Percentiles rank a stretch among this genome's conserved stretches.
Evolutionary conservation across 768 basidiomycete genomes (phyloP).

Genomic region (Pleurotus cornucopiae): DNA sequence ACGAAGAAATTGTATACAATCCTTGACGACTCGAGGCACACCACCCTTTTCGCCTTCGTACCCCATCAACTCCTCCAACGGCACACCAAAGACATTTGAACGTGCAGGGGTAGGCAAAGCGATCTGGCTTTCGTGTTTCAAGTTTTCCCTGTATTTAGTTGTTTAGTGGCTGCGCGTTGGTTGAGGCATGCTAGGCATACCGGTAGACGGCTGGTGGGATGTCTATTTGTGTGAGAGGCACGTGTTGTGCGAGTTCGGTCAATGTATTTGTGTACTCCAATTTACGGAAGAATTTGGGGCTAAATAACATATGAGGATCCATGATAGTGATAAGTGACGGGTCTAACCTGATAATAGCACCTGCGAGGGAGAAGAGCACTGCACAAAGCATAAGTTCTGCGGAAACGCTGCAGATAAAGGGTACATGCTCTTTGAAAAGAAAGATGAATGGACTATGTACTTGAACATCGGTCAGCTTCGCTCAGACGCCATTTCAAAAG

Average conservation of each 20-base stretch:
- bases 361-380: constrained; percentile 89
- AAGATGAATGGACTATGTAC: constrained; percentile 86
- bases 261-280: constrained; percentile 72
- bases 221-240: constrained; percentile 86
- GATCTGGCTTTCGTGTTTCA: constrained; percentile 69
- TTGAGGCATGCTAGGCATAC: constrained; percentile 38
- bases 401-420: constrained; percentile 1
- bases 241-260: constrained; percentile 69
- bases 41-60: constrained; percentile 78
- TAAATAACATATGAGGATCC: constrained; percentile 21
- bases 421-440: constrained; percentile 78
- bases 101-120: constrained; percentile 56
- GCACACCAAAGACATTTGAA: constrained; percentile 73
- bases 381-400: constrained; percentile 7
- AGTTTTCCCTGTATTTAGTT: constrained; percentile 57
- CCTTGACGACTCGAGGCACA: constrained; percentile 76
- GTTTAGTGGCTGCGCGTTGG: not conserved
- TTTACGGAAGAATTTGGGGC: constrained; percentile 90
- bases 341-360: constrained; percentile 78
- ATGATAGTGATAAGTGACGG: not conserved
- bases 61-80: constrained; percentile 82
- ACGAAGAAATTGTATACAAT: constrained; percentile 68
- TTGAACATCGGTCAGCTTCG: constrained; percentile 20
- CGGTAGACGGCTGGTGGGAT: constrained; percentile 79
- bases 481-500: not conserved